Evolutionary conservation across 305 asterid species (phyloP), one percentile per base, ranked within the genome.

Genomic region (Solanum chacoense): DNA sequence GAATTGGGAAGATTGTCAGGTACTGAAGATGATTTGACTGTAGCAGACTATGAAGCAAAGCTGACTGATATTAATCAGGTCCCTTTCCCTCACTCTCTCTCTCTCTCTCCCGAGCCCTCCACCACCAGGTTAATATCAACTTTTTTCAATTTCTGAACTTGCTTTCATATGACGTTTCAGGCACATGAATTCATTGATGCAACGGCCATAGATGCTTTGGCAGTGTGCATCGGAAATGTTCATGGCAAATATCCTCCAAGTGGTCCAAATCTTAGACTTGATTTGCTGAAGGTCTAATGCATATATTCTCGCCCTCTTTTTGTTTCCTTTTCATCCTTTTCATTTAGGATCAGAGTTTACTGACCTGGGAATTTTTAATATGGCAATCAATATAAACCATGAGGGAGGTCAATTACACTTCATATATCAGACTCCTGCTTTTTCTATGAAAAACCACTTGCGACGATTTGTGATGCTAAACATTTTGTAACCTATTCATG

Each of bases 1-100:
- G 99, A 97, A 94, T 89, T 97, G 92, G 99, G 99, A 93, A 96
- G 99, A 93, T 92, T 97, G 89, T 95, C 99, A 8, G 99, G 99
- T 89, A 96, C 98, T 69, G 99, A 97, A 93, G 99, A 97, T 88
- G 99, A 92, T 91, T 92, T 95, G 91, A 96, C 98, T 2, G 96
- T 97, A 76, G 95, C 95, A 92, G 98, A 97, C 91, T 97, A 97
- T 84, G 97, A 96, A 93, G 98, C 98, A 63, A 93, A 90, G 93
- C 93, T 97, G 86, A 97, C 99, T 59, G 98, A 96, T 92, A 93
- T 95, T 89, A 91, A 91, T 87, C 98, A 96, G 99, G 99, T 96
- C 55, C 81, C 84, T 59, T 13, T 85, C 55, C 50, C 67, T 22
- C 29, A 29, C 50, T 79, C 28, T 45, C 75, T 50, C 59, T 76